Evolutionary conservation across 768 basidiomycete genomes (phyloP).

Genomic region (Lactarius psammicola): DNA sequence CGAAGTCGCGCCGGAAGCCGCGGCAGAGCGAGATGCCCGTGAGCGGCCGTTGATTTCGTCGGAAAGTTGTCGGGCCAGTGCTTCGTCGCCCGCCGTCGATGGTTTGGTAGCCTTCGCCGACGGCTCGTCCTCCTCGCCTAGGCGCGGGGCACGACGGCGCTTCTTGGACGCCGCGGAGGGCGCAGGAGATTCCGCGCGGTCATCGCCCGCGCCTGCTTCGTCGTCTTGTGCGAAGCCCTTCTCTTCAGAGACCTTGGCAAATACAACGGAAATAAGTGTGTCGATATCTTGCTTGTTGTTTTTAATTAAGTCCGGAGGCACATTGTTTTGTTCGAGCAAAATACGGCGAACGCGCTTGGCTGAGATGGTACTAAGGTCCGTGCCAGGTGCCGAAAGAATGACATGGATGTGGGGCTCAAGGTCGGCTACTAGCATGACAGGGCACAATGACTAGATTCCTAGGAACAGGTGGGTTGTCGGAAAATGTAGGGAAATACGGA

Average conservation of each 20-base stretch:
- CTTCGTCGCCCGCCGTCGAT: slow-evolving; percentile 35
- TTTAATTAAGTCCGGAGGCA: slow-evolving; percentile 62
- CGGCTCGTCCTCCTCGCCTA: slow-evolving; percentile 30
- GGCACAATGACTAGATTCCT: background rate
- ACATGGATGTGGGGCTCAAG: slow-evolving; percentile 61
- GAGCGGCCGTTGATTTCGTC: slow-evolving; percentile 44
- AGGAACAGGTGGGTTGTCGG: background rate
- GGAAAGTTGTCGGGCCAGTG: slow-evolving; percentile 44
- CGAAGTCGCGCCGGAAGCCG: slow-evolving; percentile 25
- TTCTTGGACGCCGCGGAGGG: slow-evolving; percentile 22
- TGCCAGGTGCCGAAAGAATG: slow-evolving; percentile 74
- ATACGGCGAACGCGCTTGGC: slow-evolving; percentile 87
- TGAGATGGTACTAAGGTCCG: slow-evolving; percentile 75
- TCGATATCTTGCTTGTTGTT: slow-evolving; percentile 69
- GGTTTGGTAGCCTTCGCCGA: slow-evolving; percentile 16
- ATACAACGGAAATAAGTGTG: slow-evolving; percentile 62
- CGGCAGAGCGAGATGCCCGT: slow-evolving; percentile 34
- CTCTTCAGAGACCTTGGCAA: slow-evolving; percentile 51
- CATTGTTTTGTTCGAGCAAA: slow-evolving; percentile 52
- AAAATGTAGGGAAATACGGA: background rate
- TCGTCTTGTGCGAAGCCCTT: slow-evolving; percentile 28
- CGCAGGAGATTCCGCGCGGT: slow-evolving; percentile 7
- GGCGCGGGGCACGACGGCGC: slow-evolving; percentile 23
- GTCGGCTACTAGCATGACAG: slow-evolving; percentile 37
- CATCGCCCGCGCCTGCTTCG: slow-evolving; percentile 23